Conservation (phyloP, 805 yeast species). For the Pichia nakasei region DNA sequence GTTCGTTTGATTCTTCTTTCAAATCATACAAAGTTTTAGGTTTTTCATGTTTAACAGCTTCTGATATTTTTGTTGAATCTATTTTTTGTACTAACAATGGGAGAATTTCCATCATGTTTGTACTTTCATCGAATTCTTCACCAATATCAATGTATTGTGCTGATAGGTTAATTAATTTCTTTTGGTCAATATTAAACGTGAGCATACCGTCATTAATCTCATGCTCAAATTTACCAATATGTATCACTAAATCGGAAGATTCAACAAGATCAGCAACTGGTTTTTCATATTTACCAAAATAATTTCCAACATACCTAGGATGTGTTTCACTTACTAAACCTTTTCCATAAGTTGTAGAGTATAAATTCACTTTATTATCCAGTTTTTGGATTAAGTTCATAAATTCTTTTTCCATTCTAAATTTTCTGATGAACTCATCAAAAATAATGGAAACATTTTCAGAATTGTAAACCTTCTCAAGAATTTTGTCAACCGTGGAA, state of each 20-base stretch:
- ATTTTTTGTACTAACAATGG: slow-evolving; percentile 29
- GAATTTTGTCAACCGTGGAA: slow-evolving; percentile 24
- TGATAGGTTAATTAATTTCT: slow-evolving; percentile 28
- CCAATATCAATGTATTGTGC: slow-evolving; percentile 35
- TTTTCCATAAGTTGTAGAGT: slow-evolving; percentile 33
- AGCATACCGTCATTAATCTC: slow-evolving; percentile 62
- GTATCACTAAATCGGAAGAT: slow-evolving; percentile 58
- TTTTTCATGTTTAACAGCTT: background rate
- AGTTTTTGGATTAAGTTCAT: slow-evolving; percentile 23
- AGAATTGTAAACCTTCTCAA: slow-evolving; percentile 30
- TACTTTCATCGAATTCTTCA: slow-evolving; percentile 17
- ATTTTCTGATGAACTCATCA: slow-evolving; percentile 34
- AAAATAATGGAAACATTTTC: slow-evolving; percentile 32
- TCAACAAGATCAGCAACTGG: slow-evolving; percentile 31
- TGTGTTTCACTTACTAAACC: slow-evolving; percentile 31
- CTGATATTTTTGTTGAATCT: slow-evolving; percentile 19
- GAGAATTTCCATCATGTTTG: slow-evolving; percentile 29
- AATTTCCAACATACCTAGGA: slow-evolving; percentile 38
- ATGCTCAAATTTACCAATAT: slow-evolving; percentile 56
- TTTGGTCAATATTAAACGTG: slow-evolving; percentile 28
- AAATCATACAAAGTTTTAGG: slow-evolving; percentile 5
- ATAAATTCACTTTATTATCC: slow-evolving; percentile 31
- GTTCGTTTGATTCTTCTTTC: background rate
- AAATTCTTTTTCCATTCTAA: slow-evolving; percentile 28
- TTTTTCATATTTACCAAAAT: slow-evolving; percentile 28